Evolutionary conservation across 2,329 filamentous ascomycete species (phyloP), one percentile per base, ranked within the genome.

Genomic region (Alternaria sp.): DNA sequence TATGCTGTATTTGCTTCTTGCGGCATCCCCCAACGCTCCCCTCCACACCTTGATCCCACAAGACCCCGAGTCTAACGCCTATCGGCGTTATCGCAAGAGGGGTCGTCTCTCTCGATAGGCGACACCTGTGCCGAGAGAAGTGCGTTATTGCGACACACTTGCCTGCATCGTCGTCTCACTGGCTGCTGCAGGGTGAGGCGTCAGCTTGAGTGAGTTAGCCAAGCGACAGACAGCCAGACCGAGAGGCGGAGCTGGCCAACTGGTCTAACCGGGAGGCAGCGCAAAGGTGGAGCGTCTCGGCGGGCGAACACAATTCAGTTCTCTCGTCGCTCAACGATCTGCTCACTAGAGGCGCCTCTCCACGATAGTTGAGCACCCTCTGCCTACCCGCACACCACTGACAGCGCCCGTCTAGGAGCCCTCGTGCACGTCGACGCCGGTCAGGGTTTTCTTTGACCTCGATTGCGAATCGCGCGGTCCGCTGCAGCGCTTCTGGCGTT

Each of bases 1-100:
- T 59, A 40, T 45, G 23, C 33, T 40, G 50, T 51, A 49, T 58
- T 65, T 67, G 64, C 66, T 68, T 67, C 39, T 68, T 68, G 54
- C 60, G 59, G 57, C 60, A 62, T 57, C 58, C 57, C 57, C 49
- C 55, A 61, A 61, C 58, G 56, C 59, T 61, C 52, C 46, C 55
- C 65, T 69, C 67, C 59, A 48, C 64, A 65, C 55, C 64, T 58
- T 63, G 66, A 68, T 69, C 60, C 46, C 56, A 53, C 54, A 57
- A 49, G 52, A 56, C 65, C 54, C 61, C 51, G 56, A 55, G 60
- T 49, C 65, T 71, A 73, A 67, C 59, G 65, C 69, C 66, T 68
- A 64, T 69, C 68, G 67, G 54, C 65, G 67, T 68, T 69, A 71
- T 71, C 69, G 65, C 51, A 62, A 60, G 66, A 65, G 66, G 62